A percentile compares a stretch with the other conserved stretches of the same genome.
Conservation (phyloP, 495 filamentous ascomycete species). For the Pyrenula aspistea region DNA sequence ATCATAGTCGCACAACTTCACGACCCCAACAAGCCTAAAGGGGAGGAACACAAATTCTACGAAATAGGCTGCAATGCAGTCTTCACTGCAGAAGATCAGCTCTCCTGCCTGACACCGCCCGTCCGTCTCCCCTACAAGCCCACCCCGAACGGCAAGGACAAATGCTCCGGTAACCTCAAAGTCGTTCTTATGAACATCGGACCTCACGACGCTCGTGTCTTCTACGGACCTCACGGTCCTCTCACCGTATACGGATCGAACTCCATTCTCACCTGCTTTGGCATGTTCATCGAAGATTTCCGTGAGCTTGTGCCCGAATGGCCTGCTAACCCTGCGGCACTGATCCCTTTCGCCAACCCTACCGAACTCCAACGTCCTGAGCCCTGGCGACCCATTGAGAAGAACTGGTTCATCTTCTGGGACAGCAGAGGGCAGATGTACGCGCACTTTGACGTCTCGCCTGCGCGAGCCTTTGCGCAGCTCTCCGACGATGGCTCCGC, state of each 20-base stretch:
- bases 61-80: conserved; percentile 33
- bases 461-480: conserved; percentile 30
- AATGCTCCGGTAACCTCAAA: conserved; percentile 26
- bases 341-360: conserved; percentile 17
- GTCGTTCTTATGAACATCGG: conserved; percentile 25
- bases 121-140: conserved; percentile 26
- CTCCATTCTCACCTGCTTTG: conserved; percentile 35
- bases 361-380: conserved; percentile 34
- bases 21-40: conserved; percentile 1
- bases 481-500: conserved; percentile 25
- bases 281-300: conserved; percentile 39
- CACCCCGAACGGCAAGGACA: conserved; percentile 18
- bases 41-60: conserved; percentile 1
- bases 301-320: conserved; percentile 29
- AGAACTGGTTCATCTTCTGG: conserved; percentile 49
- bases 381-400: conserved; percentile 28
- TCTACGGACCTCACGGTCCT: conserved; percentile 34
- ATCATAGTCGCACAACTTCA: conserved; percentile 32
- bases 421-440: conserved; percentile 27
- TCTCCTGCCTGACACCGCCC: conserved; percentile 25
- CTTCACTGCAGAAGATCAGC: conserved; percentile 20
- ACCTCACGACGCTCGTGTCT: conserved; percentile 39
- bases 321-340: conserved; percentile 6
- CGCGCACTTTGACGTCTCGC: conserved; percentile 36
- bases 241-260: conserved; percentile 38